These are phyloP conservation scores for Umbilicaria muhlenbergii DNA, from an alignment of 495 filamentous ascomycete species.

Conservation along the genomic window DNA sequence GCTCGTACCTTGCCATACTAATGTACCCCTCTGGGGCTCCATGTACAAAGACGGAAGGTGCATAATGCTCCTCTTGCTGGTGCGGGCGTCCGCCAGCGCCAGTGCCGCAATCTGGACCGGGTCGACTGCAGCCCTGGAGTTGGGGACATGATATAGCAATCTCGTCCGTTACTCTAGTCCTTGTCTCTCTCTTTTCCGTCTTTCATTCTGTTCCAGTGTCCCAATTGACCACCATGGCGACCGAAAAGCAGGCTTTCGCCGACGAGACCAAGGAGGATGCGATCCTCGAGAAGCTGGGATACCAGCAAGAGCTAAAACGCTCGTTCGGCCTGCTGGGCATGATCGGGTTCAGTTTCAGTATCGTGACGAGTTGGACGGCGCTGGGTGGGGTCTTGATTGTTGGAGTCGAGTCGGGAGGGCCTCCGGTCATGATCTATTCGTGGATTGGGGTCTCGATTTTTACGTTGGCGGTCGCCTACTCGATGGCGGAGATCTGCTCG, in stretches of 20 bases:
- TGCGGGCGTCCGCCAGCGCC: too few relatives aligned
- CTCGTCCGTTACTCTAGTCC: too few relatives aligned
- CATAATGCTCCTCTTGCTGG: too few relatives aligned
- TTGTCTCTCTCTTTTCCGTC: too few relatives aligned
- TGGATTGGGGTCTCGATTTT: constrained; percentile 36
- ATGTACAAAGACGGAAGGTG: too few relatives aligned
- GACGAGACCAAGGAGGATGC: constrained; percentile 24
- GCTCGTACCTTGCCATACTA: too few relatives aligned
- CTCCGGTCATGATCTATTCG: constrained; percentile 41
- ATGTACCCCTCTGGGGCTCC: too few relatives aligned
- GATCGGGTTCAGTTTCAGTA: constrained; percentile 43
- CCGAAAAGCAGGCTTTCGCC: constrained; percentile 13
- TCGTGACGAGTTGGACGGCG: constrained; percentile 44
- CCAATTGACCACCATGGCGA: background rate
- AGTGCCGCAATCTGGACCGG: too few relatives aligned
- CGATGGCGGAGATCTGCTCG: constrained; percentile 38
- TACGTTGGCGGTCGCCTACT: constrained; percentile 36
- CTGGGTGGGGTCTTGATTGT: constrained; percentile 40
- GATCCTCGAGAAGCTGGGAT: constrained; percentile 28
- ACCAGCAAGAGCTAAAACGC: constrained; percentile 41
- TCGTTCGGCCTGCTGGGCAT: constrained; percentile 42
- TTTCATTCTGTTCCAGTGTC: too few relatives aligned
- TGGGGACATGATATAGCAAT: too few relatives aligned
- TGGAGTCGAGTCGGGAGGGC: constrained; percentile 36
- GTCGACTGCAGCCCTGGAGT: too few relatives aligned